Base-by-base conservation (phyloP, 1,284 basidiomycete genomes). In the Sanghuangporus weigelae region DNA sequence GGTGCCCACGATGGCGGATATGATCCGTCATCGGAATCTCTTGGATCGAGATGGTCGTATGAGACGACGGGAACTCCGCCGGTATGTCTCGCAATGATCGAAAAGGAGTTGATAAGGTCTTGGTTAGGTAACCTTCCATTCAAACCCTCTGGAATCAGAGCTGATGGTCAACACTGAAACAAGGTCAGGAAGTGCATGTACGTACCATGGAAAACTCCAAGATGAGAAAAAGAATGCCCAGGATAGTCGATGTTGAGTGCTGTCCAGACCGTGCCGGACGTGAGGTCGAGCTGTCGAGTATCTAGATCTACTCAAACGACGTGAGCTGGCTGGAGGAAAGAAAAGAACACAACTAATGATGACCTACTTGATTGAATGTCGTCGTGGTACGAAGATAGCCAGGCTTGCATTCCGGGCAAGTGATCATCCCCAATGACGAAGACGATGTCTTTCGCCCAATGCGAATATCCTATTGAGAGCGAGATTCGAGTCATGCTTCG, bases 41-140 rank as follows among this genome's bases (percentile, higher is more conserved):
- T 75, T 23, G 75, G 73, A 59, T 92, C 86, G 3, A 84, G 69
- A 69, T 92, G 83, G 70, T 94, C 88, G 72, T 96, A 94, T 1
- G 95, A 74, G 1, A 89, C 74, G 1, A 92, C 83, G 0, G 92
- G 88, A 3, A 93, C 85, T 12, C 85, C 84, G 3, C 84, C 89
- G 1, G 87, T 85, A 70, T 84, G 85, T 39, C 83, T 81, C 2
- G 93, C 81, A 55, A 98, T 92, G 39, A 87, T 75, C 2, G 85
- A 79, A 53, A 95, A 82, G 0, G 93, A 90, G 73, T 97, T 97
- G 69, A 98, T 76, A 0, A 97, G 81, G 73, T 99, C 96, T 75
- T 98, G 94, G 72, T 99, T 99, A 0, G 97, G 96, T 51, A 98
- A 78, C 36, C 95, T 90, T 3, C 96, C 96, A 73, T 98, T 96